Evolutionary conservation across 2,329 filamentous ascomycete species (phyloP), one percentile per base, ranked within the genome.

Genomic region (Penicillium vulpinum): DNA sequence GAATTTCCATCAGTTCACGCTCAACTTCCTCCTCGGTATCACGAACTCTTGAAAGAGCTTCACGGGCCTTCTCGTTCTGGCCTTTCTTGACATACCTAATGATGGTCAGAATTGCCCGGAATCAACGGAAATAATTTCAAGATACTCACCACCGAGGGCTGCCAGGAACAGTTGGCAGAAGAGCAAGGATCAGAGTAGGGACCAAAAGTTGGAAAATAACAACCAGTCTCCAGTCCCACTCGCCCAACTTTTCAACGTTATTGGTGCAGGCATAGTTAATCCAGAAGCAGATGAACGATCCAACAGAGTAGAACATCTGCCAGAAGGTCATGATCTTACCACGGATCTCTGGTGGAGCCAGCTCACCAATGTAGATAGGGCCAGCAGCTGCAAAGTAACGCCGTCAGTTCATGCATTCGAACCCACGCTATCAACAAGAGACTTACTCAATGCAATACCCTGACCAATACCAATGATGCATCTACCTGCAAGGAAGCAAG

Each of bases 151-250:
- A 90, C 49, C 88, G 81, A 18, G 88, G 88, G 4, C 83, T 84
- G 70, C 89, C 88, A 21, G 86, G 86, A 59, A 88, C 82, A 69
- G 86, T 87, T 39, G 86, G 86, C 15, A 90, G 77, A 35, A 87
- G 79, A 4, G 73, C 62, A 22, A 89, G 75, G 70, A 90, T 87
- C 57, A 89, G 65, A 49, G 81, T 62, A 1, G 88, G 88, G 24
- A 89, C 80, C n/a, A 90, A 72, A 47, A 89, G 78, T 74, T 90
- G 88, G 78, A 90, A 89, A 60, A 90, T 85, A 60, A 89, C 83
- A 15, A 90, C 85, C 77, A 89, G 83, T 65, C 83, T 84, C 87
- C 87, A 90, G 72, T 89, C 86, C 88, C 87, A 89, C 63, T 90
- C 78, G 38, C 87, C 87, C 5, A 89, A 80, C 40, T 64, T 75